Evolutionary conservation across 192 early-diverging fungal species (phyloP).

Genomic region (Coemansia sp.): DNA sequence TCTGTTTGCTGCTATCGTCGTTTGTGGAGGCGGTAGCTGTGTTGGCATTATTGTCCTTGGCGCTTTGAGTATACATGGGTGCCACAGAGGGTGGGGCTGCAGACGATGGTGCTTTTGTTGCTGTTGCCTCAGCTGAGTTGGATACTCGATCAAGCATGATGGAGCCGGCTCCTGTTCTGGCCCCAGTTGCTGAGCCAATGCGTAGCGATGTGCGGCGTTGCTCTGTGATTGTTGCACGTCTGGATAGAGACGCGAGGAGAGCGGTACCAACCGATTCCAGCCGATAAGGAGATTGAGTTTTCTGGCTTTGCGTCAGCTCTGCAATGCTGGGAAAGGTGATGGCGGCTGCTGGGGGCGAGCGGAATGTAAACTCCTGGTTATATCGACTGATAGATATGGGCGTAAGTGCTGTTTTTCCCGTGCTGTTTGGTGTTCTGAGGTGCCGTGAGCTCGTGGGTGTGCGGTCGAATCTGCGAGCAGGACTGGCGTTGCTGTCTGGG

Average conservation of each 20-base stretch:
- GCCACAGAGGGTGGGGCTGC: background rate
- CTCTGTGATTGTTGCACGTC: slow-evolving; percentile 47
- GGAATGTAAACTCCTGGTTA: slow-evolving; percentile 33
- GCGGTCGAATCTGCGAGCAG: slow-evolving; percentile 44
- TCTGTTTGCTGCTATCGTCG: slow-evolving; percentile 1
- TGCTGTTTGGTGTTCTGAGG: slow-evolving; percentile 3
- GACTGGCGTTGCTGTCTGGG: slow-evolving; percentile 8
- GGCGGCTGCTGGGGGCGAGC: slow-evolving; percentile 14
- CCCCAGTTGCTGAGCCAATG: slow-evolving; percentile 14
- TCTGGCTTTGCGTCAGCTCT: slow-evolving; percentile 7
- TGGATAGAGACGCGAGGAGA: slow-evolving; percentile 41
- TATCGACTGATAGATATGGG: background rate
- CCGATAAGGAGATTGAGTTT: slow-evolving; percentile 5
- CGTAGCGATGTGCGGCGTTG: slow-evolving; percentile 38
- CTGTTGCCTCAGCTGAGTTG: background rate
- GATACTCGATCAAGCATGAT: slow-evolving; percentile 15
- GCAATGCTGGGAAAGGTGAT: slow-evolving; percentile 25
- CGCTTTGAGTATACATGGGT: background rate
- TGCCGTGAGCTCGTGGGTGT: slow-evolving; percentile 27
- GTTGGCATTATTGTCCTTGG: background rate
- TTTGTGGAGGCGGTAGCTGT: slow-evolving; percentile 3
- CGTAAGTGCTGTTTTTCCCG: slow-evolving; percentile 18
- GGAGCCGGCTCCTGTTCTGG: slow-evolving; percentile 3
- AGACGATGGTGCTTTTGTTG: background rate
- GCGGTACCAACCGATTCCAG: slow-evolving; percentile 51